Base-by-base conservation (phyloP, 2,329 filamentous ascomycete genomes). In the Calonectria naviculata region DNA sequence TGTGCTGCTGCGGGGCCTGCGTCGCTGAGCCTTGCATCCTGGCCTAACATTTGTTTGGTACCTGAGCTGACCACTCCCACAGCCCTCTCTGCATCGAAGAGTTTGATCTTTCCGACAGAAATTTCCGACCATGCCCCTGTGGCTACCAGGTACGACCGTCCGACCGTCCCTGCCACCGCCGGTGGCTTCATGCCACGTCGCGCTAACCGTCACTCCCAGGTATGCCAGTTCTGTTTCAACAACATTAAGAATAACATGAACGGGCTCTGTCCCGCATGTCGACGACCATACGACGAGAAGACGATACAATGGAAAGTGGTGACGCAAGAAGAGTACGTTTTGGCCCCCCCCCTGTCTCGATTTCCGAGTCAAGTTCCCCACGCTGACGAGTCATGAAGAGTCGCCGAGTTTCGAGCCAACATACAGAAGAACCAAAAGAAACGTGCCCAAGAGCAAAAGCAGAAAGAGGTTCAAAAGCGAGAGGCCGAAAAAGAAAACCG, bases 191-290 rank as follows among this genome's bases (percentile, higher is more conserved):
- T 73, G 73, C 72, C 75, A 74, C 74, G 71, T 76, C 66, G 68
- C 61, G 68, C 76, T 79, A 76, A 79, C 76, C n/a, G 29, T 47
- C 21, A 36, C 49, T 13, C 52, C 47, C 34, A 98, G 95, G 96
- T 99, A 83, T 99, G 97, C 85, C 97, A 99, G 87, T 99, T 99
- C 85, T 99, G 97, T 86, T 99, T 96, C 87, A 98, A 99, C 85
- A 99, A 98, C 83, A 97, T 99, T 83, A 97, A 97, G 85, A 97
- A 94, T 78, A 98, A 98, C 79, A 95, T 98, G 90, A 98, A 98
- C 81, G 95, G 96, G 41, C 89, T 98, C 69, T 99, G 97, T 83
- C 97, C 97, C n/a, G 97, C 97, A 76, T 99, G 97, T 83, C 92
- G 97, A 84, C 90, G 97, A 82, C 93, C 95, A 7, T 99, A 99